Evolutionary conservation across 345 rosid genomes (phyloP), one percentile per base, ranked within the genome.

Genomic region (Passiflora organensis): DNA sequence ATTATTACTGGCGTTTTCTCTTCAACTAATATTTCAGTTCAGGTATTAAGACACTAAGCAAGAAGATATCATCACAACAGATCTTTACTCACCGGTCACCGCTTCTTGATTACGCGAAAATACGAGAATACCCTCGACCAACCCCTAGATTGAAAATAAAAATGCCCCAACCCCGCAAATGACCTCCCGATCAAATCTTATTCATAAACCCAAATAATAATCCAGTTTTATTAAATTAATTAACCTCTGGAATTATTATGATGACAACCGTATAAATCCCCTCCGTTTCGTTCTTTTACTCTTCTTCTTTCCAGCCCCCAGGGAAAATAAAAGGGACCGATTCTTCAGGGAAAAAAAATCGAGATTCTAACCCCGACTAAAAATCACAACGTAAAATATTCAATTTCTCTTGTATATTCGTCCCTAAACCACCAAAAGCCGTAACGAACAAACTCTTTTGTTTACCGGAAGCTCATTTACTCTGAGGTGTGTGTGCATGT

Each of bases 361-460:
- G 6, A 24, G 6, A 6, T 10, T 10, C 20, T 6, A 42, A 52
- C 34, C 28, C 43, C 34, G 32, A 51, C 5, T 43, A n/a, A n/a
- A n/a, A n/a, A n/a, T 61, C 48, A 49, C 41, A 59, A 48, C 37
- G 45, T 37, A 48, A n/a, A 21, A 14, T 38, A 23, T 14, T 36
- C 10, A 19, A 14, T 37, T 14, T 37, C 17, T 34, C 6, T 5
- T 57, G 9, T 34, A 6, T 18, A 12, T 32, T 39, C 42, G 43
- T 39, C 0, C 1, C 22, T 16, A 10, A 42, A 13, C 6, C 1
- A 13, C 25, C 32, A 4, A 20, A 28, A 28, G 3, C 25, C 48
- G 10, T n/a, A 44, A 16, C 12, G 1, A 18, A 44, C 8, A 28
- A 16, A 28, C 6, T 28, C 8, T 28, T 51, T 9, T 1, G 1